phyloP scores from a whole-genome alignment of 306 rosid species.

The Alnus rubra region DNA sequence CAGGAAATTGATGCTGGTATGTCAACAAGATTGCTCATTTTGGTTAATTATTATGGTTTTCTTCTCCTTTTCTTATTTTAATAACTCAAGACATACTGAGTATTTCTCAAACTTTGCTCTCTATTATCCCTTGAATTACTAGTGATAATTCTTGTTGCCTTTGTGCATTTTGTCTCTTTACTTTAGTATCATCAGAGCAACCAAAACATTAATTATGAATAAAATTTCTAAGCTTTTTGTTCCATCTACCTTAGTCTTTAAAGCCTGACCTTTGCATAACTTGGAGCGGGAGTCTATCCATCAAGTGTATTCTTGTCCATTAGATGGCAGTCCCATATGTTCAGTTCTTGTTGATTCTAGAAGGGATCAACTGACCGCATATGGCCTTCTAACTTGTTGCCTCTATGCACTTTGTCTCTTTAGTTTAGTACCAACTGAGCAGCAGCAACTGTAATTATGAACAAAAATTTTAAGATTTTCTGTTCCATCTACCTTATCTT shows the following conservation, averaged over 20 bases:
- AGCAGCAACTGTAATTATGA: too few species aligned
- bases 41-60: not conserved
- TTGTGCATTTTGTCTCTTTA: not conserved
- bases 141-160: not conserved
- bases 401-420: too few species aligned
- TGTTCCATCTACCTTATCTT: too few species aligned
- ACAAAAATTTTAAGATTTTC: too few species aligned
- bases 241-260: not conserved
- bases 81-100: not conserved
- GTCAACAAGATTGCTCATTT: slow-evolving; percentile 11
- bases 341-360: not conserved
- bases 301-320: not conserved
- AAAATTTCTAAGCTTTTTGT: not conserved
- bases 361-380: not conserved
- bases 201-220: not conserved
- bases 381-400: not conserved
- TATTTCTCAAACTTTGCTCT: not conserved
- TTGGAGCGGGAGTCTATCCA: not conserved
- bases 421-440: too few species aligned
- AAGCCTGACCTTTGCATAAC: not conserved
- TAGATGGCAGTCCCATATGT: not conserved
- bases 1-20: slow-evolving; percentile 35
- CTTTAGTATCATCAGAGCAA: not conserved
- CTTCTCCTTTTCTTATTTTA: not conserved
- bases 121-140: not conserved